Percentiles rank a stretch among this genome's conserved stretches.
These are phyloP conservation scores for Verruconis gallopava DNA, from an alignment of 2,329 filamentous ascomycete genomes.

Conservation along the genomic window DNA sequence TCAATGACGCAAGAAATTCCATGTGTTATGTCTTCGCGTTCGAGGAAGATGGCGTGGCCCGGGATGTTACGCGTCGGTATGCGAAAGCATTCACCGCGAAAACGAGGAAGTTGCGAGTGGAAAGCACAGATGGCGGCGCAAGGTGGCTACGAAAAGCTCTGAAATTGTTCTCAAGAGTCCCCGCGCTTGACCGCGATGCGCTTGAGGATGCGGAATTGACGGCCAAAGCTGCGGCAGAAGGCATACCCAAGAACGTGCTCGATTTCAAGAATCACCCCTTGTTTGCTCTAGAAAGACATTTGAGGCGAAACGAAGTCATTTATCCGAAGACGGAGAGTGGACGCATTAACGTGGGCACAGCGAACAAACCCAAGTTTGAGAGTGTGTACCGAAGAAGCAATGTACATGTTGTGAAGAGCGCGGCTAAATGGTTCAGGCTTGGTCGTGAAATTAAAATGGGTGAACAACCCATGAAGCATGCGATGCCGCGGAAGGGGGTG, in stretches of 20 bases:
- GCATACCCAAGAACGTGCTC: conserved; percentile 25
- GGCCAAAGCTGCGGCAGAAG: conserved; percentile 57
- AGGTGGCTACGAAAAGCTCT: conserved; percentile 42
- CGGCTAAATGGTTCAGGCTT: conserved; percentile 82
- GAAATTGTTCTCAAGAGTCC: conserved; percentile 26
- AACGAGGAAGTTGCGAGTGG: conserved; percentile 69
- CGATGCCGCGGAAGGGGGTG: conserved; percentile 20
- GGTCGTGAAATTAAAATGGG: conserved; percentile 61
- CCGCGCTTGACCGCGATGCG: conserved; percentile 56
- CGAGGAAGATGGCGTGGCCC: conserved; percentile 62
- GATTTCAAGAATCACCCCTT: conserved; percentile 29
- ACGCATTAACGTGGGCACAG: conserved; percentile 55
- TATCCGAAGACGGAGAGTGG: conserved; percentile 59
- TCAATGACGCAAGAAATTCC: conserved; percentile 60
- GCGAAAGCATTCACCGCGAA: conserved; percentile 83
- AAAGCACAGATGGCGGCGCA: conserved; percentile 44
- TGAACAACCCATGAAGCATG: conserved; percentile 71
- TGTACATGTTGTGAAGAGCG: conserved; percentile 63
- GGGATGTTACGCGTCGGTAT: conserved; percentile 81
- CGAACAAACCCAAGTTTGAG: conserved; percentile 50
- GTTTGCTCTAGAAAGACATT: conserved; percentile 67
- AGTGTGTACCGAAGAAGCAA: conserved; percentile 71
- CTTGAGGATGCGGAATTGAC: conserved; percentile 69
- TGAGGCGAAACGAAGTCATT: conserved; percentile 73
- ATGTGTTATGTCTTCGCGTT: conserved; percentile 80